Percentiles rank a stretch among this genome's conserved stretches.
Evolutionary conservation across 139 green algal genomes (phyloP).

Genomic region (Ostreobium quekettii): DNA sequence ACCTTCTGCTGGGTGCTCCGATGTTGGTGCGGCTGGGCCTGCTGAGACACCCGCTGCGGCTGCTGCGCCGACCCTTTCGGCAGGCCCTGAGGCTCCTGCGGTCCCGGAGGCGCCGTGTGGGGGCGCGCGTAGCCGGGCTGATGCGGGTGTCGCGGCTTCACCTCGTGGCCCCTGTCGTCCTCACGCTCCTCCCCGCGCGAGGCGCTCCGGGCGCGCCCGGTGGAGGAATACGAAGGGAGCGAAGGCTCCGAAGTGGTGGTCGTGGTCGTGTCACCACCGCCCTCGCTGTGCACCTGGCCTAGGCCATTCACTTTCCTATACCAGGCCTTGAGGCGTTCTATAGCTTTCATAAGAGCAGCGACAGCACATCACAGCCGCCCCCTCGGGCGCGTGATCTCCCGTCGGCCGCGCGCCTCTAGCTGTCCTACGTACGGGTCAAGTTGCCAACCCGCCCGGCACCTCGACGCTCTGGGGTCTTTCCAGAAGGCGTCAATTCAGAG

Average conservation of each 20-base stretch:
- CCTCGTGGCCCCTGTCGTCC: not conserved
- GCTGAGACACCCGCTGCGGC: too few species aligned
- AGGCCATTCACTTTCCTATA: slow-evolving; percentile 4
- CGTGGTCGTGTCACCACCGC: not conserved
- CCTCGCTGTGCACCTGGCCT: slow-evolving; percentile 6
- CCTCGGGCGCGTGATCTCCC: too few species aligned
- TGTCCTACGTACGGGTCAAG: too few species aligned
- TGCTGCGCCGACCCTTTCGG: not conserved
- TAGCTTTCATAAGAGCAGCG: slow-evolving; percentile 23
- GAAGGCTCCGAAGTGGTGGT: not conserved
- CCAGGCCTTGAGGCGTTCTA: slow-evolving; percentile 17
- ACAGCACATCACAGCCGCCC: too few species aligned
- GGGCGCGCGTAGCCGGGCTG: too few species aligned
- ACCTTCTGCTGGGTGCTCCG: not conserved
- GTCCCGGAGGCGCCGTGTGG: too few species aligned
- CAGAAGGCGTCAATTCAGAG: too few species aligned
- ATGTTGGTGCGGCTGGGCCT: not conserved
- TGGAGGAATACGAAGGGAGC: not conserved
- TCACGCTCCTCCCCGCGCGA: not conserved
- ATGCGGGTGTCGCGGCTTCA: not conserved
- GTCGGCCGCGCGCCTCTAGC: too few species aligned
- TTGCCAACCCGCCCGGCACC: too few species aligned
- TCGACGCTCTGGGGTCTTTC: too few species aligned
- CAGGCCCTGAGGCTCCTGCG: not conserved
- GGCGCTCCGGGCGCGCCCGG: too few species aligned